Evolutionary conservation across 2,329 filamentous ascomycete species (phyloP).

Genomic region (Cladophialophora chaetospira): DNA sequence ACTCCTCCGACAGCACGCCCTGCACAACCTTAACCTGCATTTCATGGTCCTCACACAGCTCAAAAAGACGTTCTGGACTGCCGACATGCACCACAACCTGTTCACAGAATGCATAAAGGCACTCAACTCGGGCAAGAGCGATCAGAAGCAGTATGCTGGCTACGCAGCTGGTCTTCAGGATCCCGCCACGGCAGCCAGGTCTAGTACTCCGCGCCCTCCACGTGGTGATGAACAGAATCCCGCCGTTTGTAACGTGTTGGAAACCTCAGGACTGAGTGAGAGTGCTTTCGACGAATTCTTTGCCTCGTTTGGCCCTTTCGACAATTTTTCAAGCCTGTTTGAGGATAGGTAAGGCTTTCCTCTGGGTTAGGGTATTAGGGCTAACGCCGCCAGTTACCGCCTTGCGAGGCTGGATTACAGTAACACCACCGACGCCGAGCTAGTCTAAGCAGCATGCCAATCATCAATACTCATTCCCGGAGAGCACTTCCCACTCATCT

Average conservation of each 20-base stretch:
- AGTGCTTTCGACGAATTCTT: conserved; percentile 12
- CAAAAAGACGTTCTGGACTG: conserved; percentile 26
- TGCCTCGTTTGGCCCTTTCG: conserved; percentile 14
- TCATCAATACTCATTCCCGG: background rate
- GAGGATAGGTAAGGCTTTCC: conserved; percentile 4
- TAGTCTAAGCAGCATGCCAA: background rate
- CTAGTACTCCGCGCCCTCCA: background rate
- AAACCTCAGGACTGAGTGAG: background rate
- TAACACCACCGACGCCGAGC: background rate
- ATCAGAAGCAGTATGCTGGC: conserved; percentile 4
- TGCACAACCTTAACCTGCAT: conserved; percentile 25
- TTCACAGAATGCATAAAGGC: conserved; percentile 23
- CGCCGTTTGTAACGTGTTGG: background rate
- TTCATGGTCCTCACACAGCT: conserved; percentile 22
- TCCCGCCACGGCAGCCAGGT: background rate
- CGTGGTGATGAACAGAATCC: background rate
- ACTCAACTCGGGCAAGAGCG: conserved; percentile 2
- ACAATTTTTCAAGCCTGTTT: conserved; percentile 8
- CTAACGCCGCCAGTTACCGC: too few relatives aligned
- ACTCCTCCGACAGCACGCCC: conserved; percentile 20
- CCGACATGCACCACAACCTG: conserved; percentile 25
- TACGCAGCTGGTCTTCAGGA: background rate
- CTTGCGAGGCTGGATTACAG: conserved; percentile 2
- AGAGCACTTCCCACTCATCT: background rate
- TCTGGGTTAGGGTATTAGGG: background rate